Percentiles rank a stretch among this genome's conserved stretches.
Evolutionary conservation across 2,329 filamentous ascomycete genomes (phyloP).

Genomic region (Ophiobolus disseminans): DNA sequence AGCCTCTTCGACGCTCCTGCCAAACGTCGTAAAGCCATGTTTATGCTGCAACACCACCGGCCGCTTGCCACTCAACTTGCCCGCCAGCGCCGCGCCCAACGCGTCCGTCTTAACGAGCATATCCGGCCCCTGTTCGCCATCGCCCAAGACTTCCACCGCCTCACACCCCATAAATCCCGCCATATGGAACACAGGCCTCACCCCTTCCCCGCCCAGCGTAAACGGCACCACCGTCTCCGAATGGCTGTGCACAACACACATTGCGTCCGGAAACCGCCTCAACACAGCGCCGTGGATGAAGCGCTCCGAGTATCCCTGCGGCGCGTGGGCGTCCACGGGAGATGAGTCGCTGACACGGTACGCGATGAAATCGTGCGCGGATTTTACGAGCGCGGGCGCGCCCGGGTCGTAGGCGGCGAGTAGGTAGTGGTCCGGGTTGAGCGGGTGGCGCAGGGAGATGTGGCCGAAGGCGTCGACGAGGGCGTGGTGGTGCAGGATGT

Average conservation of each 20-base stretch:
- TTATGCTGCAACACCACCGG: conserved; percentile 51
- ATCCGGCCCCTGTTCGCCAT: conserved; percentile 23
- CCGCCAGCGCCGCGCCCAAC: conserved; percentile 33
- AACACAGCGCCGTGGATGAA: conserved; percentile 54
- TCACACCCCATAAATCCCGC: conserved; percentile 47
- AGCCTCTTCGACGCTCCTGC: conserved; percentile 48
- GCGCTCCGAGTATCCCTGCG: conserved; percentile 51
- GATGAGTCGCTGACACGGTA: conserved; percentile 54
- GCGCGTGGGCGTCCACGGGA: conserved; percentile 50
- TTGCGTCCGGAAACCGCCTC: conserved; percentile 47
- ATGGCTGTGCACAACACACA: conserved; percentile 53
- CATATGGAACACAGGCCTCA: conserved; percentile 49
- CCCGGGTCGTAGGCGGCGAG: conserved; percentile 54
- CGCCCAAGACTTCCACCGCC: conserved; percentile 30
- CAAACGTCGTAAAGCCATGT: conserved; percentile 54
- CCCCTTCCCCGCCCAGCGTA: conserved; percentile 39
- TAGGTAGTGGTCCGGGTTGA: conserved; percentile 55
- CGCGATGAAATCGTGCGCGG: conserved; percentile 55
- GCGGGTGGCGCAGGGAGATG: conserved; percentile 59
- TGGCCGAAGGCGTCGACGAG: conserved; percentile 64
- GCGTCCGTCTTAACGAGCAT: conserved; percentile 35
- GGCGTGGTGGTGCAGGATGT: conserved; percentile 59
- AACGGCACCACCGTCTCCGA: conserved; percentile 51
- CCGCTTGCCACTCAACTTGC: conserved; percentile 13
- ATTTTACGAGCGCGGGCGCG: conserved; percentile 58